Percentiles rank a stretch among this genome's conserved stretches.
Conservation (phyloP, 495 filamentous ascomycete genomes). For the Hyaloscypha hepaticicola region DNA sequence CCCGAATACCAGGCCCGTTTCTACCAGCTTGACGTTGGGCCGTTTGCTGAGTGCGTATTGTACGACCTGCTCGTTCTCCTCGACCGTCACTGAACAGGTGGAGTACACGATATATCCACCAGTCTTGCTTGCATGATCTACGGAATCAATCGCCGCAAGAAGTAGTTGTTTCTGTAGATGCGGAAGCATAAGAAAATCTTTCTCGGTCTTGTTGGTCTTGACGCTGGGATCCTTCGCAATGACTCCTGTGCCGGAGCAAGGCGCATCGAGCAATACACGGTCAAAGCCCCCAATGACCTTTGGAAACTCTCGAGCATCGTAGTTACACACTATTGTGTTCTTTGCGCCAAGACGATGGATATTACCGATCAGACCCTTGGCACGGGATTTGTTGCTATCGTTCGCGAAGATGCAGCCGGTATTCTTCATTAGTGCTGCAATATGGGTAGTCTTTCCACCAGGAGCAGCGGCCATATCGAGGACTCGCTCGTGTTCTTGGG, state of each 20-base stretch:
- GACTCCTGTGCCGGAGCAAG: conserved; percentile 82
- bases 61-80: conserved; percentile 92
- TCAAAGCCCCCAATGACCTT: conserved; percentile 95
- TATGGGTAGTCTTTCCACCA: conserved; percentile 95
- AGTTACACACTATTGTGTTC: conserved; percentile 92
- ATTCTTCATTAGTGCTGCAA: conserved; percentile 97
- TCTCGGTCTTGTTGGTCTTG: conserved; percentile 95
- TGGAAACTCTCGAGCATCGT: conserved; percentile 90
- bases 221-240: conserved; percentile 93
- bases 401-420: conserved; percentile 96
- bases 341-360: conserved; percentile 91
- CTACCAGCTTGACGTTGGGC: conserved; percentile 90
- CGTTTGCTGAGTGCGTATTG: conserved; percentile 87
- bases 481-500: conserved; percentile 86
- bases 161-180: conserved; percentile 94
- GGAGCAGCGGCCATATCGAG: conserved; percentile 97
- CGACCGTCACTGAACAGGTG: conserved; percentile 86
- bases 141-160: conserved; percentile 89
- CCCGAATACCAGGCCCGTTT: conserved; percentile 90
- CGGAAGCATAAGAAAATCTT: conserved; percentile 86
- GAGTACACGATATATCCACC: conserved; percentile 95
- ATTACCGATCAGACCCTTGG: conserved; percentile 97
- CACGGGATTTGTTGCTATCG: conserved; percentile 87
- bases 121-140: conserved; percentile 79
- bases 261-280: conserved; percentile 75